Evolutionary conservation across 1,284 basidiomycete species (phyloP).

Genomic region (Moesziomyces antarcticus): DNA sequence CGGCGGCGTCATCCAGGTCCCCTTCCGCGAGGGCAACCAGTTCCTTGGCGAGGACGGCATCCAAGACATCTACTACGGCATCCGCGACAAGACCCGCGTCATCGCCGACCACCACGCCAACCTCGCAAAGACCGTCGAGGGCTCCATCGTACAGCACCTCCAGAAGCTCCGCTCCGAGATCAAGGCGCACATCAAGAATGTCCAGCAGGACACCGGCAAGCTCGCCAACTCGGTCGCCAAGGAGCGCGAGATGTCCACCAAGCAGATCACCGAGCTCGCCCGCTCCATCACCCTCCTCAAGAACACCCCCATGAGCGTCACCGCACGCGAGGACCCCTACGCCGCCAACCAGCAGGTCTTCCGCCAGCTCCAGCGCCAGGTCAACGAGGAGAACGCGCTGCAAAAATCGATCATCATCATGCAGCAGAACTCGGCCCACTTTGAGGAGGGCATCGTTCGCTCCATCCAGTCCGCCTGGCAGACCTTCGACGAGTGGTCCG

Average conservation of each 20-base stretch:
- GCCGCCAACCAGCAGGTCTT: conserved; percentile 81
- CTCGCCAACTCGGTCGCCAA: conserved; percentile 91
- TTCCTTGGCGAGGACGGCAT: conserved; percentile 67
- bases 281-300: conserved; percentile 89
- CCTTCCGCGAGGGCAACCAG: conserved; percentile 87
- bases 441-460: conserved; percentile 95
- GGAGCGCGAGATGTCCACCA: conserved; percentile 90
- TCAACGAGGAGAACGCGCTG: conserved; percentile 95
- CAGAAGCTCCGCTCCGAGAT: conserved; percentile 93
- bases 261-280: conserved; percentile 86
- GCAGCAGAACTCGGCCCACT: conserved; percentile 95
- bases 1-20: conserved; percentile 96
- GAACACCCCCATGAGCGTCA: conserved; percentile 91
- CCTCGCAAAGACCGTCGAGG: conserved; percentile 93
- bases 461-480: conserved; percentile 96
- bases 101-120: conserved; percentile 98
- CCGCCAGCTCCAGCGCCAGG: conserved; percentile 86
- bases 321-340: conserved; percentile 85
- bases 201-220: conserved; percentile 98
- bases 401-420: conserved; percentile 99
- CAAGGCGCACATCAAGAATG: conserved; percentile 95
- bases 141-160: conserved; percentile 96
- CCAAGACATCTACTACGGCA: conserved; percentile 90
- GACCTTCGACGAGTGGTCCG: conserved; percentile 93
- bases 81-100: conserved; percentile 88